Conservation (phyloP, 2,329 filamentous ascomycete genomes). For the Leptosphaerulina australis region DNA sequence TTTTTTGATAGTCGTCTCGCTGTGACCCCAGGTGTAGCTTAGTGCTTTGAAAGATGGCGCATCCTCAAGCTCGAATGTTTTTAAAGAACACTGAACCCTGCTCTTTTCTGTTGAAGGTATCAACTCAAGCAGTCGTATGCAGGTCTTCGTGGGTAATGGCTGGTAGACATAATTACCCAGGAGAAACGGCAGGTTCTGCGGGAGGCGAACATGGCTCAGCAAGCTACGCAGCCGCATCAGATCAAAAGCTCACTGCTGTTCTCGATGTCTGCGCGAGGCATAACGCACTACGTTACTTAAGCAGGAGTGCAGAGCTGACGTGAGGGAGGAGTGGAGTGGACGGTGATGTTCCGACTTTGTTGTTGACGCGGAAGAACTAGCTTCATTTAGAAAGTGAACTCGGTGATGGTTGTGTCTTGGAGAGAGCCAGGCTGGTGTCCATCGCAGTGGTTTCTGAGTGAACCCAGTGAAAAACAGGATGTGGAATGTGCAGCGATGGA, state of each 20-base stretch:
- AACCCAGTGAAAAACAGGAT: no score
- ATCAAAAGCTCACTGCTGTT: not conserved
- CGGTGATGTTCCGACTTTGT: not conserved
- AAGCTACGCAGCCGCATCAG: constrained; percentile 30
- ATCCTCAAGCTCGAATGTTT: not conserved
- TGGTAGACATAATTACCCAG: constrained; percentile 27
- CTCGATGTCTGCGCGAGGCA: not conserved
- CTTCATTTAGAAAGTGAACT: constrained; percentile 2
- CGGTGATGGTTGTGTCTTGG: no score
- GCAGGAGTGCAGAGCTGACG: not conserved
- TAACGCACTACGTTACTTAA: not conserved
- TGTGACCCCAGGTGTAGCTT: constrained; percentile 29
- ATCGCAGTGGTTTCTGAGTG: no score
- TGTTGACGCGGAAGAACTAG: constrained; percentile 1
- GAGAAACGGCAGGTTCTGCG: constrained; percentile 24
- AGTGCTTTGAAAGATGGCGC: constrained; percentile 23
- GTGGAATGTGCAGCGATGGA: not conserved
- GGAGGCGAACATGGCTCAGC: constrained; percentile 20
- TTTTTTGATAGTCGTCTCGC: constrained; percentile 11
- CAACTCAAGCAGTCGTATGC: constrained; percentile 32
- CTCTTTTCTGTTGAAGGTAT: constrained; percentile 18
- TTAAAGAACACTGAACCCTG: constrained; percentile 20
- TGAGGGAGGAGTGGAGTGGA: no score
- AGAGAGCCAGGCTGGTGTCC: no score
- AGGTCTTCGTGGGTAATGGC: constrained; percentile 27